These are phyloP conservation scores for Tausonia pullulans DNA, from an alignment of 1,284 basidiomycete species.

Conservation along the genomic window DNA sequence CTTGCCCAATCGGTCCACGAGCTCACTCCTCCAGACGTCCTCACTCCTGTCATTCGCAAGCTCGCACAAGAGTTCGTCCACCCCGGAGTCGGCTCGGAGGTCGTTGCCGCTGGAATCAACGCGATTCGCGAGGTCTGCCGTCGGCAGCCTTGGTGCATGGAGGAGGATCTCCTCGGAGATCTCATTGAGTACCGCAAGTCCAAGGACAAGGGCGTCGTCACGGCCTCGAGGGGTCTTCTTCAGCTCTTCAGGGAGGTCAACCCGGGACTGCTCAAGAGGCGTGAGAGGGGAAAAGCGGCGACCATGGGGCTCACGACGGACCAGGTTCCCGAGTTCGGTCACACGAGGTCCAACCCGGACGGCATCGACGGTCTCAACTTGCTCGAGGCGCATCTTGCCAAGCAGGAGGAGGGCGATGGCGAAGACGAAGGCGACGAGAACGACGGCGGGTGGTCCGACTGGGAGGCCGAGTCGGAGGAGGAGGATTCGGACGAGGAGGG, in stretches of 20 bases:
- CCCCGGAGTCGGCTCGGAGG: slow-evolving; percentile 84
- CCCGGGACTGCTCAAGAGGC: slow-evolving; percentile 77
- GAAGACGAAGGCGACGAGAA: slow-evolving; percentile 26
- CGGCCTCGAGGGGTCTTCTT: slow-evolving; percentile 75
- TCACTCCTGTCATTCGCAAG: slow-evolving; percentile 83
- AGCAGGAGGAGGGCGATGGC: slow-evolving; percentile 48
- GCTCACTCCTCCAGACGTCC: slow-evolving; percentile 83
- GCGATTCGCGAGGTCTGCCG: slow-evolving; percentile 85
- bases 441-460: slow-evolving; percentile 72
- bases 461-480: slow-evolving; percentile 74
- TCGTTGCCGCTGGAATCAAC: slow-evolving; percentile 92
- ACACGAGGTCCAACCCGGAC: slow-evolving; percentile 51
- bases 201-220: slow-evolving; percentile 83
- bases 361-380: slow-evolving; percentile 87
- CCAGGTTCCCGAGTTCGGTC: slow-evolving; percentile 69
- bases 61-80: slow-evolving; percentile 94
- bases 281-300: slow-evolving; percentile 85
- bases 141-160: slow-evolving; percentile 91
- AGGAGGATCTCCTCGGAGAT: slow-evolving; percentile 80
- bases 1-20: slow-evolving; percentile 95
- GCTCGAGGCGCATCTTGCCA: slow-evolving; percentile 72
- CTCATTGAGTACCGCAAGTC: slow-evolving; percentile 90
- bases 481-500: slow-evolving; percentile 51
- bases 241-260: slow-evolving; percentile 95
- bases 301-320: slow-evolving; percentile 55